Base-by-base conservation (phyloP, 2,329 filamentous ascomycete species). In the Aspergillus spinulosporus region DNA sequence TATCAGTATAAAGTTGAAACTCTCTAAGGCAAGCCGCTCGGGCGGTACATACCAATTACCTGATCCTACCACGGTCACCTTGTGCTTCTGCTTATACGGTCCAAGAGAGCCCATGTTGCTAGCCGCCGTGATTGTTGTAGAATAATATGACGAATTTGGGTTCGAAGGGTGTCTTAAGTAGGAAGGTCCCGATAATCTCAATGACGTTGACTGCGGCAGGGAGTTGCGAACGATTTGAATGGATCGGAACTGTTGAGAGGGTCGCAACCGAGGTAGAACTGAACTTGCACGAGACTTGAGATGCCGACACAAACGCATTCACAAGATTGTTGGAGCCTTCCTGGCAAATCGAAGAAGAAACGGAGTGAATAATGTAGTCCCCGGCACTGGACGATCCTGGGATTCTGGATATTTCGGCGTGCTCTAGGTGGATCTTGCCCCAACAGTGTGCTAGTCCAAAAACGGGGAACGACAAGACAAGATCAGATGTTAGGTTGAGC, bases 1-100 rank as follows among this genome's bases (percentile, higher is more conserved):
- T 96, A 73, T 96, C 81, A 96, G 46, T 88, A 87, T 85, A 84
- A 28, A 21, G 36, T 9, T 15, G 5, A 40, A 31, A 89, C 84
- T 56, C 32, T 3, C n/a, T 12, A 9, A 3, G 6, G 15, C 26
- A 29, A 32, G 11, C 21, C 52, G 37, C 12, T 43, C 31, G 11
- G 42, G 49, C 31, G 56, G 15, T 51, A 34, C 80, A 59, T 80
- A 93, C 92, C 94, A 99, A 77, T 99, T 99, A 68, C 94, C 94
- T 52, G 93, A 97, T 66, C 94, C 94, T 63, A 99, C 85, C 51
- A 99, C 85, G 60, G 92, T 92, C 69, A 74, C 63, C 65, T 73
- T 74, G 67, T 74, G 72, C 60, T 74, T 74, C 54, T 64, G 72
- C 49, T 66, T 60, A 54, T 67, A 68, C 14, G 69, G 63, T 40